Evolutionary conservation across 2,329 filamentous ascomycete genomes (phyloP).

Genomic region (Fusarium luffae): DNA sequence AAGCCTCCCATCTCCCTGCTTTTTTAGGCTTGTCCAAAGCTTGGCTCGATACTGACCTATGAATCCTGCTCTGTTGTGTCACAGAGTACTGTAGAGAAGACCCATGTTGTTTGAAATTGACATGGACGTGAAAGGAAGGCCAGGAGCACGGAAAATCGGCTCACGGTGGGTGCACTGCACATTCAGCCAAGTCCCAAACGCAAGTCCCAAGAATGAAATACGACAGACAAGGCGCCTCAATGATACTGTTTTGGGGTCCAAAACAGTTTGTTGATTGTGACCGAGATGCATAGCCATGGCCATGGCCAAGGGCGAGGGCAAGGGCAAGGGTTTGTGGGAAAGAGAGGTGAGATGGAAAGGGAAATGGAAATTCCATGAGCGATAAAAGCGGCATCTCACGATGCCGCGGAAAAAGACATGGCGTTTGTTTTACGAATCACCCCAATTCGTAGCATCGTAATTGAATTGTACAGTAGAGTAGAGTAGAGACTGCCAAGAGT

Average conservation of each 20-base stretch:
- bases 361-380: not conserved
- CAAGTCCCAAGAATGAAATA: constrained; percentile 6
- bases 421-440: constrained; percentile 14
- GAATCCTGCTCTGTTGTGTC: constrained; percentile 19
- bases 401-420: constrained; percentile 17
- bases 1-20: constrained; percentile 26
- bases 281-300: not conserved
- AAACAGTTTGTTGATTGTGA: not conserved
- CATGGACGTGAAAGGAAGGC: constrained; percentile 8
- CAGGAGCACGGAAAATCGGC: constrained; percentile 36
- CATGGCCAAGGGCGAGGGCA: no score
- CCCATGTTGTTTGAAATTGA: constrained; percentile 21
- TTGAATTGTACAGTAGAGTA: not conserved
- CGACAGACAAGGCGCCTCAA: constrained; percentile 16
- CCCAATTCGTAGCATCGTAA: constrained; percentile 17
- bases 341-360: not conserved
- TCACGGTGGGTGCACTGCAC: constrained; percentile 19
- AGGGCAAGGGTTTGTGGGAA: constrained; percentile 4
- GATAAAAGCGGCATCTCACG: not conserved
- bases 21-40: constrained; percentile 30
- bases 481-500: constrained; percentile 29
- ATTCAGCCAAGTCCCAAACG: constrained; percentile 11
- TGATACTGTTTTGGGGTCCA: not conserved
- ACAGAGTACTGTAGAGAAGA: constrained; percentile 14
- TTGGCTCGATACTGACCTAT: constrained; percentile 17